phyloP scores from a whole-genome alignment of 768 basidiomycete genomes.

The Clathrus columnatus region DNA sequence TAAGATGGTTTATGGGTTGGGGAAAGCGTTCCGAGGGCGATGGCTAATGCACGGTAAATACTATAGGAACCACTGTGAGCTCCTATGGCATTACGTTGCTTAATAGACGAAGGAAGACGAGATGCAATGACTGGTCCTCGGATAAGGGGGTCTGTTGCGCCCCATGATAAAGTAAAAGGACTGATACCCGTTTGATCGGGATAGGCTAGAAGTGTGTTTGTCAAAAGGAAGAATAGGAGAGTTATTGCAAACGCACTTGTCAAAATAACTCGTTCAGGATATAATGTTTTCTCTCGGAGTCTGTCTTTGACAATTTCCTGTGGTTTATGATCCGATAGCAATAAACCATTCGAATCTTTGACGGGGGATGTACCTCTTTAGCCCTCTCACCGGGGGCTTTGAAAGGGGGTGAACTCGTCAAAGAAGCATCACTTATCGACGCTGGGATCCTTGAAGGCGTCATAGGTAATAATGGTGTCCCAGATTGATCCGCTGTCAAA shows the following conservation, averaged over 20 bases:
- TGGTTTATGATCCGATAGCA: conserved; percentile 18
- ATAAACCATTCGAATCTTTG: neutral
- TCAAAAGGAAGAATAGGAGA: conserved; percentile 1
- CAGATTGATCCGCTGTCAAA: conserved; percentile 22
- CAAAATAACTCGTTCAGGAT: conserved; percentile 74
- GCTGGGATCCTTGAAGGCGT: conserved; percentile 25
- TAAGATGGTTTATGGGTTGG: conserved; percentile 80
- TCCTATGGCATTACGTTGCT: conserved; percentile 87
- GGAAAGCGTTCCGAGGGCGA: conserved; percentile 78
- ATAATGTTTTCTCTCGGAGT: conserved; percentile 65
- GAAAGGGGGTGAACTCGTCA: conserved; percentile 12
- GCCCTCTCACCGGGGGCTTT: neutral
- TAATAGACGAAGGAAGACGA: conserved; percentile 74
- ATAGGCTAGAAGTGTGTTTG: conserved; percentile 41
- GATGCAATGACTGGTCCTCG: conserved; percentile 89
- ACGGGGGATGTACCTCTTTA: conserved; percentile 2
- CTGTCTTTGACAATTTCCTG: conserved; percentile 32
- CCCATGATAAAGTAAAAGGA: conserved; percentile 78
- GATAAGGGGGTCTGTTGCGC: conserved; percentile 47
- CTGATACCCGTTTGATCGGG: conserved; percentile 88
- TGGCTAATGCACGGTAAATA: conserved; percentile 87
- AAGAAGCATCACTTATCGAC: conserved; percentile 16
- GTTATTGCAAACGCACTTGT: conserved; percentile 52
- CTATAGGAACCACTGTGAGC: conserved; percentile 92
- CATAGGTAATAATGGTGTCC: conserved; percentile 22